Base-by-base conservation (phyloP, 345 rosid species). In the Eutrema yunnanense region DNA sequence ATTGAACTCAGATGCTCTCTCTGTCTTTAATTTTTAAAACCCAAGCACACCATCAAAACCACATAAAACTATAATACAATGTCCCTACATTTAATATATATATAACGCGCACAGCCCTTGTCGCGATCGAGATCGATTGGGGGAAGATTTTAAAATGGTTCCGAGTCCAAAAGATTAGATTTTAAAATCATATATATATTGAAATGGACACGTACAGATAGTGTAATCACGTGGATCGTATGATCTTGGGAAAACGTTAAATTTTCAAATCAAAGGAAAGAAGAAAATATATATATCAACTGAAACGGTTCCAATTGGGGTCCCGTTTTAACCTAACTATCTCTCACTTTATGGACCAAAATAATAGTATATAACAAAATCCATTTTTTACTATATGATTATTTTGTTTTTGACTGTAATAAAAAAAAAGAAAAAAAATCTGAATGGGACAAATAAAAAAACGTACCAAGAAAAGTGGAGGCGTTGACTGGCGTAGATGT, bases 401-500 rank as follows among this genome's bases (percentile, higher is more conserved):
- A 27, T 38, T 42, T 29, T 57, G 72, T 37, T 33, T 37, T 43
- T 37, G 32, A 57, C 53, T 33, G 19, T 48, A 11, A 71, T 44
- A 47, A 32, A 53, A 29, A 9, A 10, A 50, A 9, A 37, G 1
- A 32, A 48, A 37, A 38, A 22, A 22, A 22, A 22, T 22, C 34
- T 6, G 43, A 54, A 67, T 67, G 14, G 3, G 71, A 61, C 65
- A 62, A 29, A 13, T 8, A 30, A 38, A 62, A 54, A 0, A 70
- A 62, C 82, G 78, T 84, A 94, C 98, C 98, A 44, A 91, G 90
- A 94, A 91, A 92, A 71, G 83, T 81, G 81, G 98, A 91, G 49
- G 97, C 92, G 83, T 94, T 89, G 82, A 94, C 92, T 61, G 98
- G 98, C 32, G 97, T 94, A 12, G 86, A 94, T 16, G 98, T 86